phyloP scores from a whole-genome alignment of 2,329 filamentous ascomycete species.

The Coniella vitis region DNA sequence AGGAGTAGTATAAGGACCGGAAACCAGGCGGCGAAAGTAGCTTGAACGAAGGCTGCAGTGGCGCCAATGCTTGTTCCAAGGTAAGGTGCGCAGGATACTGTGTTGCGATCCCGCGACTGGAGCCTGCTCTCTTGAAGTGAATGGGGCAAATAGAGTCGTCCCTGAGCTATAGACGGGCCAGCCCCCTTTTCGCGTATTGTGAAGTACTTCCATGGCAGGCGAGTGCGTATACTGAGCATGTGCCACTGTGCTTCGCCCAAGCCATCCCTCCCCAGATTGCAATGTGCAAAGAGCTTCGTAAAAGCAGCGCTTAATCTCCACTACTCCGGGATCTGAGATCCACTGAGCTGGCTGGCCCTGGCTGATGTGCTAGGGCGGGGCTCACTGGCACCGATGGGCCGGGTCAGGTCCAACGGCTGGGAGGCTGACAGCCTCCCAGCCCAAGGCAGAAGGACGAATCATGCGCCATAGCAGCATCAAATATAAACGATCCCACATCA shows the following conservation, averaged over 20 bases:
- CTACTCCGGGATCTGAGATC: background rate
- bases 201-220: too few species aligned
- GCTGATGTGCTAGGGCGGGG: background rate
- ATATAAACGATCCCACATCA: background rate
- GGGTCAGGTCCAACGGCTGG: background rate
- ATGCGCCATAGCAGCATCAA: background rate
- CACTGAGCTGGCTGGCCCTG: background rate
- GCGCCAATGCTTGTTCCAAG: too few species aligned
- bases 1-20: too few species aligned
- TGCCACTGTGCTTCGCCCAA: background rate
- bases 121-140: background rate
- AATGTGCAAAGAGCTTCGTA: background rate
- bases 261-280: background rate
- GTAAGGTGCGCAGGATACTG: too few species aligned
- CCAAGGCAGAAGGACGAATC: background rate
- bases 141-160: background rate
- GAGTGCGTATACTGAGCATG: background rate
- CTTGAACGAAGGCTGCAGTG: too few species aligned
- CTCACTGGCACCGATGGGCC: background rate
- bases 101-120: background rate
- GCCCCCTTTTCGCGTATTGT: conserved; percentile 1
- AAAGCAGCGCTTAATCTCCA: background rate
- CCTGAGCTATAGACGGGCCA: background rate
- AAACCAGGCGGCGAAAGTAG: too few species aligned
- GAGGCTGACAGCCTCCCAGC: background rate